Conservation (phyloP, 257 asterid species). For the Vinca minor region DNA sequence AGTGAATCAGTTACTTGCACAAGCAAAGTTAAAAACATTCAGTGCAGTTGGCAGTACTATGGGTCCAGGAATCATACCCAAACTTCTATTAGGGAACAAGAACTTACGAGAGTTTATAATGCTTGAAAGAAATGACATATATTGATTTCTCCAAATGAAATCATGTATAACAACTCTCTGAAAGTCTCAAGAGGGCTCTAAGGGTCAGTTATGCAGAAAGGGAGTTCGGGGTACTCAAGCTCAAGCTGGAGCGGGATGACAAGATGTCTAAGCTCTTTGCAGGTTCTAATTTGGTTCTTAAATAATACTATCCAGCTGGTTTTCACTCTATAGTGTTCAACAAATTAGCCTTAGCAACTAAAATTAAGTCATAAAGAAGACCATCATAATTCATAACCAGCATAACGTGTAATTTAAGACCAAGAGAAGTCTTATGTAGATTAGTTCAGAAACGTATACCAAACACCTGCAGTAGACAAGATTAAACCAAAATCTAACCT, state of each 20-base stretch:
- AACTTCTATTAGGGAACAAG: not conserved
- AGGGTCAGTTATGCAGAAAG: not conserved
- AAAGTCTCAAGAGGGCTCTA: not conserved
- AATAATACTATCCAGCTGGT: not conserved
- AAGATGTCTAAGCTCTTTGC: not conserved
- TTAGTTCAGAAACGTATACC: not conserved
- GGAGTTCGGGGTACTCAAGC: not conserved
- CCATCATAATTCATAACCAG: not conserved
- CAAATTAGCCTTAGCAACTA: not conserved
- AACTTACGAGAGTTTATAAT: not conserved
- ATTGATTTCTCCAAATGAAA: not conserved
- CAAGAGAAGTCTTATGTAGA: not conserved
- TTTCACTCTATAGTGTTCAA: not conserved
- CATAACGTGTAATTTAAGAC: not conserved
- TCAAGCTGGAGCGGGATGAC: not conserved
- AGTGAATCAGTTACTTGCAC: not conserved
- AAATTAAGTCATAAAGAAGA: not conserved
- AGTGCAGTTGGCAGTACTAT: not conserved
- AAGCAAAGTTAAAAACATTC: not conserved
- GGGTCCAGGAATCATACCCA: not conserved
- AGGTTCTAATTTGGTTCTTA: not conserved
- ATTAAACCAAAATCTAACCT: constrained; percentile 33
- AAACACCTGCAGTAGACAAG: not conserved
- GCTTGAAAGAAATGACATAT: not conserved
- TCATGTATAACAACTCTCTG: not conserved